These are phyloP conservation scores for Punica granatum DNA, from an alignment of 345 rosid genomes.

Conservation along the genomic window DNA sequence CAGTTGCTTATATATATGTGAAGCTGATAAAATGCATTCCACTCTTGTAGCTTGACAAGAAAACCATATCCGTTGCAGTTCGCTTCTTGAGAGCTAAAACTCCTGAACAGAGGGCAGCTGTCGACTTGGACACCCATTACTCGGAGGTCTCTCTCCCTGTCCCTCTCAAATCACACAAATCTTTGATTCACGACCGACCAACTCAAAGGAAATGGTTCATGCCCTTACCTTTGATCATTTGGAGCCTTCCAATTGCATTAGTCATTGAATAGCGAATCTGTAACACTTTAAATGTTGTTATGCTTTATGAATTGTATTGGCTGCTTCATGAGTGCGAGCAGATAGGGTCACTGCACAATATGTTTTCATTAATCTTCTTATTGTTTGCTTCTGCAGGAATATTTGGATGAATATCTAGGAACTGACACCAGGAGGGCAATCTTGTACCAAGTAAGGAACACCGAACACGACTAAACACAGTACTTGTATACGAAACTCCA, in stretches of 20 bases:
- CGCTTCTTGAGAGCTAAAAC: conserved; percentile 86
- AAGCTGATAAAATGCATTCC: conserved; percentile 6
- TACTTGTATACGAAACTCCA: not conserved
- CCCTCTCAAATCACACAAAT: not conserved
- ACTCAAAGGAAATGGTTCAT: not conserved
- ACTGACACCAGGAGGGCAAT: conserved; percentile 51
- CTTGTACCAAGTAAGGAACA: conserved; percentile 58
- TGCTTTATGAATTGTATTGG: not conserved
- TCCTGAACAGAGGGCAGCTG: conserved; percentile 91
- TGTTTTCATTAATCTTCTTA: not conserved
- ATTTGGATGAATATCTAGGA: conserved; percentile 69
- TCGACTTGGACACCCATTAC: conserved; percentile 96
- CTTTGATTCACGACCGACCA: not conserved
- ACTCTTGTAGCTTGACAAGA: conserved; percentile 55
- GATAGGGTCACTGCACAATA: not conserved
- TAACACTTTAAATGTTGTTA: not conserved
- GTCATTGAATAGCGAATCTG: not conserved
- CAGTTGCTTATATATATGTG: not conserved
- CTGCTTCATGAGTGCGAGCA: too few relatives aligned
- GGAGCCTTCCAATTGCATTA: not conserved
- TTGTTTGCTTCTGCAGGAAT: conserved; percentile 46
- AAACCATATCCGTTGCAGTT: conserved; percentile 61
- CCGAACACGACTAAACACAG: not conserved
- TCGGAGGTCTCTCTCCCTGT: conserved; percentile 39
- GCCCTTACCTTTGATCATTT: not conserved